phyloP scores from a whole-genome alignment of 139 green algal species.

The Astrephomene gubernaculifera region DNA sequence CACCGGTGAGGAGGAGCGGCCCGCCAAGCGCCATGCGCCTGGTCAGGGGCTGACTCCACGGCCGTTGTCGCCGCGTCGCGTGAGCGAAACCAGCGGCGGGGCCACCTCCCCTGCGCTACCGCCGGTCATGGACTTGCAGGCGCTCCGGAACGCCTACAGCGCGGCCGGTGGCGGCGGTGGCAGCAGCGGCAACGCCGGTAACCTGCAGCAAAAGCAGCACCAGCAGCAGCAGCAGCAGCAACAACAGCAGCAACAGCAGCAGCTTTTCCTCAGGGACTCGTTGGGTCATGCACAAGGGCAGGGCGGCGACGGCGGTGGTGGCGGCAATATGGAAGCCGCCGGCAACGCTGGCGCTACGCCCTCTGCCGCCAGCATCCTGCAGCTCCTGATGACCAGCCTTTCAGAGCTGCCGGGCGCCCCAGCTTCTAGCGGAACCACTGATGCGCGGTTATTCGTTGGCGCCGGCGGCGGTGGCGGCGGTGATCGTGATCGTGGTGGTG shows the following conservation, averaged over 20 bases:
- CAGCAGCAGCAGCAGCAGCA: background rate
- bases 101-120: background rate
- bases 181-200: background rate
- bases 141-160: background rate
- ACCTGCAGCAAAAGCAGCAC: background rate
- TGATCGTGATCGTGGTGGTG: background rate
- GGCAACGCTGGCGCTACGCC: background rate
- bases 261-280: background rate
- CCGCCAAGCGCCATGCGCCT: conserved; percentile 27
- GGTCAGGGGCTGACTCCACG: background rate
- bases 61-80: background rate
- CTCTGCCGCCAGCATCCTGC: background rate
- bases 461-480: background rate
- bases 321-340: background rate
- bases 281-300: no score
- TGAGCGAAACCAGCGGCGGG: background rate
- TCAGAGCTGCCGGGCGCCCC: background rate
- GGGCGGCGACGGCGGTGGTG: no score
- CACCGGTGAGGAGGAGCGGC: conserved; percentile 11
- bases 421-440: background rate
- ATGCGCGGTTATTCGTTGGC: background rate
- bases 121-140: conserved; percentile 20
- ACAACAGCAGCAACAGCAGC: background rate
- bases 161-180: background rate
- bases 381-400: background rate